A percentile compares a stretch with the other conserved stretches of the same genome.
These are phyloP conservation scores for Sisymbrium irio DNA, from an alignment of 345 rosid genomes.

Conservation along the genomic window DNA sequence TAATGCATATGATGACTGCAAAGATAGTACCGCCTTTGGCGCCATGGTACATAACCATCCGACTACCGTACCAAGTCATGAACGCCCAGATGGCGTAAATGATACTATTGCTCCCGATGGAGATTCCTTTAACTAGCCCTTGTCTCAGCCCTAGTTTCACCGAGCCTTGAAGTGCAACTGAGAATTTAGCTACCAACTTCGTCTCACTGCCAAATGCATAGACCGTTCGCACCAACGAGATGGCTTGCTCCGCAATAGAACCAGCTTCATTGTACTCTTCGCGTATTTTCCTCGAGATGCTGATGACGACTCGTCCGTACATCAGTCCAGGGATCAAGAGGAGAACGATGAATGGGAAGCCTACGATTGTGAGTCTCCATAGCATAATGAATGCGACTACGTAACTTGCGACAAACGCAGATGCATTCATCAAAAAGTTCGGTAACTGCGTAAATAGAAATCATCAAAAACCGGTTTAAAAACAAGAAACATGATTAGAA, in stretches of 20 bases:
- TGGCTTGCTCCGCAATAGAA: conserved; percentile 77
- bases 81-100: conserved; percentile 92
- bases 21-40: conserved; percentile 86
- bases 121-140: conserved; percentile 87
- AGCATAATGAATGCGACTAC: conserved; percentile 79
- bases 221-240: conserved; percentile 77
- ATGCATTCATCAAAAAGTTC: conserved; percentile 68
- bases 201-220: conserved; percentile 84
- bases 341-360: conserved; percentile 82
- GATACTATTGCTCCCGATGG: conserved; percentile 85
- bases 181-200: conserved; percentile 69
- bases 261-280: conserved; percentile 87
- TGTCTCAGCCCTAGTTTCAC: conserved; percentile 84
- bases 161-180: conserved; percentile 75
- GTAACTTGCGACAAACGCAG: conserved; percentile 80
- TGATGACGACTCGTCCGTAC: conserved; percentile 77
- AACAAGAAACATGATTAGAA: not conserved
- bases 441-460: conserved; percentile 57
- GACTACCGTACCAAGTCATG: conserved; percentile 95
- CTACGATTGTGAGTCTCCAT: conserved; percentile 76
- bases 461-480: conserved; percentile 52
- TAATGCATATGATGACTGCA: conserved; percentile 67
- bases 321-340: conserved; percentile 88
- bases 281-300: conserved; percentile 78
- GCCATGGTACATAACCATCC: conserved; percentile 74